Conservation (phyloP, 192 early-diverging fungal species). For the Geranomyces variabilis region DNA sequence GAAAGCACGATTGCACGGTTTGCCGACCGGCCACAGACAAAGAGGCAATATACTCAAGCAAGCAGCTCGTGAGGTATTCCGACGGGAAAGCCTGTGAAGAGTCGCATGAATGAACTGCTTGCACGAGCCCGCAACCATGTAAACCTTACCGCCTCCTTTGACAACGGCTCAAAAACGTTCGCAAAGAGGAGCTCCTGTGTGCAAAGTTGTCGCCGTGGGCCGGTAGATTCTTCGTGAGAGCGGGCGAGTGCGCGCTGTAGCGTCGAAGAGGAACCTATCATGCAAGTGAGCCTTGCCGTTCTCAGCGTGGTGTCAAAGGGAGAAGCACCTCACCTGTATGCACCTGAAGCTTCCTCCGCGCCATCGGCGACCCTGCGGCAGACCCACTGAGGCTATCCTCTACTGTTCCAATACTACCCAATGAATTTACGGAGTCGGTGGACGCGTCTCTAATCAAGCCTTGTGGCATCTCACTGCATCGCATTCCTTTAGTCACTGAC, state of each 20-base stretch:
- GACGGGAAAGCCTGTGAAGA: constrained; percentile 11
- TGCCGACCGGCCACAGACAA: background rate
- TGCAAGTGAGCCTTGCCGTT: background rate
- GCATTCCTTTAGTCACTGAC: background rate
- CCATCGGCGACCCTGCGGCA: background rate
- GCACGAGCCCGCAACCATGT: constrained; percentile 4
- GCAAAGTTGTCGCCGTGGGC: background rate
- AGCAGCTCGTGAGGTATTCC: constrained; percentile 11
- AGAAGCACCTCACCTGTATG: no score
- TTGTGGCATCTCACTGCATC: background rate
- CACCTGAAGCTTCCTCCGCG: no score
- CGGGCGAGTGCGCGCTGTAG: background rate
- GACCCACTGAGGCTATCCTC: background rate
- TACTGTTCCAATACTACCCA: background rate
- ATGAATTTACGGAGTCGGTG: background rate
- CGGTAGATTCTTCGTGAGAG: background rate
- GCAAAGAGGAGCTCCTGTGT: constrained; percentile 26
- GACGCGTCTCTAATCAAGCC: background rate
- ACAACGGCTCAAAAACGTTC: constrained; percentile 9
- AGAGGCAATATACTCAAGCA: constrained; percentile 36
- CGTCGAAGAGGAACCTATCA: background rate
- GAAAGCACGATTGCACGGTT: constrained; percentile 24
- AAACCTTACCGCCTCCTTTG: constrained; percentile 13
- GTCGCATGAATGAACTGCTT: no score
- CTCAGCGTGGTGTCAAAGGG: no score